Percentiles rank a stretch among this genome's conserved stretches.
phyloP scores from a whole-genome alignment of 176 grass and related monocot genomes.

The Metroxylon sagu region DNA sequence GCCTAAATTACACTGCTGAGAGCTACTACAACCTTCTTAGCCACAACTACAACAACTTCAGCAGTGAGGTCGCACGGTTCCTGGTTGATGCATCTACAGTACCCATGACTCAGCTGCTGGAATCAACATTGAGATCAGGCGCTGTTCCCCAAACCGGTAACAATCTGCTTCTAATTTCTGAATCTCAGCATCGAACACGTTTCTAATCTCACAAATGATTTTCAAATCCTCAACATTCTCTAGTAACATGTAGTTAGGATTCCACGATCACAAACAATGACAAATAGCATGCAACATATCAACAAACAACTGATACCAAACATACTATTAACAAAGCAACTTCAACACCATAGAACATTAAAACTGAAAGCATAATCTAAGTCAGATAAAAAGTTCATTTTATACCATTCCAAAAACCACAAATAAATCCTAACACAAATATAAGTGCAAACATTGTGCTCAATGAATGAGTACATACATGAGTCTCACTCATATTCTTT shows the following conservation, averaged over 20 bases:
- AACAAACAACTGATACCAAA: no score
- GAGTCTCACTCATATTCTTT: no score
- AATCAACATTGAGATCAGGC: slow-evolving; percentile 46
- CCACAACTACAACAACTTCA: slow-evolving; percentile 26
- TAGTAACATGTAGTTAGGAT: slow-evolving; percentile 79
- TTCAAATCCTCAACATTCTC: slow-evolving; percentile 93
- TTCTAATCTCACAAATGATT: slow-evolving; percentile 83
- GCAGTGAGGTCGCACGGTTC: no score
- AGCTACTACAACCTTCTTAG: slow-evolving; percentile 75
- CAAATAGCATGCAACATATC: no score
- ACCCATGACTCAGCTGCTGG: slow-evolving; percentile 69
- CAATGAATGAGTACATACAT: no score
- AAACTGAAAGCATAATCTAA: no score
- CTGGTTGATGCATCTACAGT: slow-evolving; percentile 16
- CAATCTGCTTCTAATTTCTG: slow-evolving; percentile 87
- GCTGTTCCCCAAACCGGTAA: slow-evolving; percentile 46
- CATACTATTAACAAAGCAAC: no score
- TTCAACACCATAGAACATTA: no score
- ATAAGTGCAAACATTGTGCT: no score
- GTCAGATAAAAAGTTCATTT: no score
- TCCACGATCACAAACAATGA: slow-evolving; percentile 25
- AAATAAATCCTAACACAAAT: no score
- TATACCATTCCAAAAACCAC: no score
- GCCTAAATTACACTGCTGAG: slow-evolving; percentile 57
- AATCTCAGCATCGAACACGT: slow-evolving; percentile 95